Evolutionary conservation across 768 basidiomycete genomes (phyloP).

Genomic region (Lentinula raphanica): DNA sequence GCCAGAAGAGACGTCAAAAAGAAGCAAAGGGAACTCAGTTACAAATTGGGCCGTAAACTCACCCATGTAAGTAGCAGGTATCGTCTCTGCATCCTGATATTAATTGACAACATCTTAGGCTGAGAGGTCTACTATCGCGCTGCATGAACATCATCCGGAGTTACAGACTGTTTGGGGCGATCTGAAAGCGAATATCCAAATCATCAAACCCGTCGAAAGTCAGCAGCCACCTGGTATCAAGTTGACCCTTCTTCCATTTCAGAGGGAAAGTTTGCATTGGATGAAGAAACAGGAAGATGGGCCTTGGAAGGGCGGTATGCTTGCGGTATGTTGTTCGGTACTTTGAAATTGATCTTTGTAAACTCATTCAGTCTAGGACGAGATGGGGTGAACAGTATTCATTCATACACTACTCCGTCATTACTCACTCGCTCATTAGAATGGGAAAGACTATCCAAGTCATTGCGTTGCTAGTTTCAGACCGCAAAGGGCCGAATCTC

Average conservation of each 20-base stretch:
- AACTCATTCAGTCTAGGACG: constrained; percentile 45
- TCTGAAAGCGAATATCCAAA: constrained; percentile 55
- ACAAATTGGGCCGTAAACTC: constrained; percentile 66
- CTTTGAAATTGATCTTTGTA: not conserved
- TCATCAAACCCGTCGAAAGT: constrained; percentile 62
- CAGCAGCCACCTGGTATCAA: constrained; percentile 82
- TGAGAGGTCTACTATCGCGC: constrained; percentile 60
- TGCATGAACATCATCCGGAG: constrained; percentile 73
- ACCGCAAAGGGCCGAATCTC: constrained; percentile 75
- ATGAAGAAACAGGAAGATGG: constrained; percentile 91
- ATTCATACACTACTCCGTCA: not conserved
- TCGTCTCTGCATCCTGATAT: not conserved
- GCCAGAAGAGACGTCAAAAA: constrained; percentile 23
- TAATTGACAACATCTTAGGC: constrained; percentile 40
- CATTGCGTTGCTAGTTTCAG: constrained; percentile 81
- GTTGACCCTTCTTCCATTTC: constrained; percentile 86
- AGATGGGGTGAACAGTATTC: constrained; percentile 70
- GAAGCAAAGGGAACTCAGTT: constrained; percentile 46
- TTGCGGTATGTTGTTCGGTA: constrained; percentile 56
- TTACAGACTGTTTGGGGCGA: constrained; percentile 86
- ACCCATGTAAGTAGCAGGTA: constrained; percentile 54
- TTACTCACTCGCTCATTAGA: constrained; percentile 28
- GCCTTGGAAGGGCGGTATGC: constrained; percentile 86
- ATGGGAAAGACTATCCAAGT: constrained; percentile 98
- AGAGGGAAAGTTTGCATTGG: constrained; percentile 92